Evolutionary conservation across 2,329 filamentous ascomycete genomes (phyloP), one percentile per base, ranked within the genome.

Genomic region (Penicillium occitanis): DNA sequence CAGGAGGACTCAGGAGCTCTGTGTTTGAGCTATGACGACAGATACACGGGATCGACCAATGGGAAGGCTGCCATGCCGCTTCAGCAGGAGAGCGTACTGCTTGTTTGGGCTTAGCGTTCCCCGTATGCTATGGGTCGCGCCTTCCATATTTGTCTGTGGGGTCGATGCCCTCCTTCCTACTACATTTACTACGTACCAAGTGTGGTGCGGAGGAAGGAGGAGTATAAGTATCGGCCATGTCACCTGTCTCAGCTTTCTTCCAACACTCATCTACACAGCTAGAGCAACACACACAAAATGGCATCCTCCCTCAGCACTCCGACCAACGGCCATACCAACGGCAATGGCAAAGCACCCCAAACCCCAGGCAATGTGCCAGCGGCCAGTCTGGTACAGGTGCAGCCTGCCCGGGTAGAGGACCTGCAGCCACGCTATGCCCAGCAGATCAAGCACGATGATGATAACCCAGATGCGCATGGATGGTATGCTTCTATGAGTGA

Each of bases 401-500:
- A 93, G 75, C 93, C 92, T 25, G 92, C 94, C 17, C 87, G 88
- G 67, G 85, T 89, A 72, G 91, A 93, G 71, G 94, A 97, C 74
- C 85, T 98, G 11, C 93, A 97, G 81, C 88, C 88, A 66, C 91
- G 86, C 75, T 95, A 95, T 77, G 92, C 92, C 6, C 84, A 88
- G 69, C 81, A 83, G 58, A 84, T 91, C 70, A 64, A 76, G 62
- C 83, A 86, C 70, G 83, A 86, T 33, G 85, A 87, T 70, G 85
- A 87, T 62, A 89, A 95, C 70, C 87, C 86, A 37, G 86, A 86
- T 69, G 85, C 87, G 61, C 88, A 93, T 77, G 91, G 92, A 75
- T 97, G 93, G 93, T 99, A 98, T 74, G 92, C 92, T 25, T 81
- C 81, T 68, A 92, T 97, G 89, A 92, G 89, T 91, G 83, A 71